Evolutionary conservation across 2,329 filamentous ascomycete species (phyloP), one percentile per base, ranked within the genome.

Genomic region (Xylaria sp.): DNA sequence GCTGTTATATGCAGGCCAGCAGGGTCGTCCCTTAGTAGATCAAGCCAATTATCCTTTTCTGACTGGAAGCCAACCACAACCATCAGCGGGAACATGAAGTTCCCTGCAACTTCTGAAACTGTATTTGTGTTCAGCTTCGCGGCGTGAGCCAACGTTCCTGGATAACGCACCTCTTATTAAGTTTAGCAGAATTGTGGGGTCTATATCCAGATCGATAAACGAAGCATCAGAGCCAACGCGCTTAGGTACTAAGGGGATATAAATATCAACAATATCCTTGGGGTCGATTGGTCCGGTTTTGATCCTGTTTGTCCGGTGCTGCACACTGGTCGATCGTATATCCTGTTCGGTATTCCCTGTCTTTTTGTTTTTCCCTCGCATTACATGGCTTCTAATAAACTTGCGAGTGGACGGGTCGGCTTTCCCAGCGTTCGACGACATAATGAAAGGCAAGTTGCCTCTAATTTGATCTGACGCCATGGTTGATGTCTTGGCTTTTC

Each of bases 361-460:
- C 45, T 48, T 48, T 13, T 25, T 48, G 45, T 48, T 48, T 25
- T 48, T 48, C 4, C 45, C 45, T 28, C 45, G 45, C 45, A 48
- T 48, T 25, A 48, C 45, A 48, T 48, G 45, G 45, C 45, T 15
- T 48, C 45, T 48, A 13, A 48, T 48, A 18, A 48, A 28, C 45
- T 23, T 15, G 45, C 45, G 45, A 0, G 23, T 28, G 13, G 45
- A 12, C 3, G 45, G 45, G 23, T 48, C 45, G 23, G 45, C 45
- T 48, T 48, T 48, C 4, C 45, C 45, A 8, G 45, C 45, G 8
- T 28, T 28, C 20, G 45, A 48, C 23, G 45, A 48, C 45, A 48
- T 25, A 48, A 48, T 48, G 13, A 48, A 48, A 12, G 23, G 45
- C 13, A 48, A 28, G 12, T 48, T 12, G 45, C 45, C 45, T 28